These are phyloP conservation scores for Friedmanniomyces endolithicus DNA, from an alignment of 495 filamentous ascomycete species.

Conservation along the genomic window DNA sequence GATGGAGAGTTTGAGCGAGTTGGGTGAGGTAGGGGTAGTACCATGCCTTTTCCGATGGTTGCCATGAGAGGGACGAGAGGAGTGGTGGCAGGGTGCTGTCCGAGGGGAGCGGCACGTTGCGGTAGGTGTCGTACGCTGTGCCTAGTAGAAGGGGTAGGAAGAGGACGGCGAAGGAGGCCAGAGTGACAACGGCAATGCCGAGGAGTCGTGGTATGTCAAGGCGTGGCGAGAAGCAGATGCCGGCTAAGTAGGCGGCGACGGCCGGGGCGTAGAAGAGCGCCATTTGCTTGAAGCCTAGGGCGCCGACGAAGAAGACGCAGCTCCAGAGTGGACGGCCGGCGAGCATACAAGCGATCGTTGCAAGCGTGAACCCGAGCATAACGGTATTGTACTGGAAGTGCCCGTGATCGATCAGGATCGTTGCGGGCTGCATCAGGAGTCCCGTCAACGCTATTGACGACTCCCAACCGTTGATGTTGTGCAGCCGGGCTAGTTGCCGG, in stretches of 20 bases:
- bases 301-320: conserved; percentile 85
- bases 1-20: conserved; percentile 64
- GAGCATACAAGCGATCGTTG: conserved; percentile 75
- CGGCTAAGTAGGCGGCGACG: conserved; percentile 83
- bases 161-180: conserved; percentile 59
- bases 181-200: conserved; percentile 59
- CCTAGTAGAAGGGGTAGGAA: conserved; percentile 62
- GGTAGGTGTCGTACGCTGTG: conserved; percentile 44
- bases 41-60: conserved; percentile 48
- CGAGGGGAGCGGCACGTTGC: conserved; percentile 39
- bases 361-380: conserved; percentile 82
- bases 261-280: conserved; percentile 90
- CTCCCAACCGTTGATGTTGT: conserved; percentile 62
- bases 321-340: conserved; percentile 77
- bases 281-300: conserved; percentile 96
- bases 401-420: conserved; percentile 89
- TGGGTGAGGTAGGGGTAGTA: conserved; percentile 66
- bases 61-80: conserved; percentile 45
- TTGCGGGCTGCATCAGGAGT: conserved; percentile 81
- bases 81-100: conserved; percentile 38
- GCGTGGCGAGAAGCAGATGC: conserved; percentile 65
- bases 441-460: conserved; percentile 74
- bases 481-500: conserved; percentile 58
- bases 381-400: conserved; percentile 99
- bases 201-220: conserved; percentile 58